A percentile compares a stretch with the other conserved stretches of the same genome.
These are phyloP conservation scores for Yarrowia galli DNA, from an alignment of 1,139 yeast genomes.

Conservation along the genomic window DNA sequence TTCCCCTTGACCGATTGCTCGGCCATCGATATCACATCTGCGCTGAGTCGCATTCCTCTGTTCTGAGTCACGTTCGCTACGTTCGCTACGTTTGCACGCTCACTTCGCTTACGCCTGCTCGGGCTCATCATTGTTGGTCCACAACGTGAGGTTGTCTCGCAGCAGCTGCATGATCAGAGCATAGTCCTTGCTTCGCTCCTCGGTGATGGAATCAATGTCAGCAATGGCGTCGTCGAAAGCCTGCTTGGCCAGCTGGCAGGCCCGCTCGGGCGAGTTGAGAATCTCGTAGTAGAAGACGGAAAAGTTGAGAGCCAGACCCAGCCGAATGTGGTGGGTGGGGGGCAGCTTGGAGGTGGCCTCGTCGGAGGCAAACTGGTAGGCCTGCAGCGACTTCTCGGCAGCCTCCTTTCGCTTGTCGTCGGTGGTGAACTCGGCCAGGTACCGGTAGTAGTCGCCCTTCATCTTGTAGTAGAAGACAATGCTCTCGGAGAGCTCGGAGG, in stretches of 20 bases:
- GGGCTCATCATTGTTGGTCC: conserved; percentile 91
- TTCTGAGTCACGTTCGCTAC: too few relatives aligned
- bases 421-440: conserved; percentile 94
- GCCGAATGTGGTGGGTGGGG: conserved; percentile 98
- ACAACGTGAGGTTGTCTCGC: conserved; percentile 96
- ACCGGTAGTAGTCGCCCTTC: conserved; percentile 99
- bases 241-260: conserved; percentile 98
- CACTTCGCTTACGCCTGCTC: conserved; percentile 52
- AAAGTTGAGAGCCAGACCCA: conserved; percentile 97
- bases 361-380: conserved; percentile 94
- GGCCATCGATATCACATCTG: not conserved
- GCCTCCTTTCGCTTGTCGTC: conserved; percentile 92
- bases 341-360: conserved; percentile 97
- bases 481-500: conserved; percentile 93
- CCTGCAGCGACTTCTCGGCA: conserved; percentile 90
- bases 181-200: conserved; percentile 97
- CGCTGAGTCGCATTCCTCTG: too few relatives aligned
- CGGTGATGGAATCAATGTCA: conserved; percentile 95
- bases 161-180: conserved; percentile 98
- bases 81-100: not conserved
- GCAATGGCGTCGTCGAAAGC: conserved; percentile 99
- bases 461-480: conserved; percentile 98
- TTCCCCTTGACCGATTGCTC: not conserved
- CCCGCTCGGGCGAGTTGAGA: conserved; percentile 96
- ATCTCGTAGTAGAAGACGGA: conserved; percentile 98